These are phyloP conservation scores for Posidonia australis DNA, from an alignment of 106 monocot species.

Conservation along the genomic window DNA sequence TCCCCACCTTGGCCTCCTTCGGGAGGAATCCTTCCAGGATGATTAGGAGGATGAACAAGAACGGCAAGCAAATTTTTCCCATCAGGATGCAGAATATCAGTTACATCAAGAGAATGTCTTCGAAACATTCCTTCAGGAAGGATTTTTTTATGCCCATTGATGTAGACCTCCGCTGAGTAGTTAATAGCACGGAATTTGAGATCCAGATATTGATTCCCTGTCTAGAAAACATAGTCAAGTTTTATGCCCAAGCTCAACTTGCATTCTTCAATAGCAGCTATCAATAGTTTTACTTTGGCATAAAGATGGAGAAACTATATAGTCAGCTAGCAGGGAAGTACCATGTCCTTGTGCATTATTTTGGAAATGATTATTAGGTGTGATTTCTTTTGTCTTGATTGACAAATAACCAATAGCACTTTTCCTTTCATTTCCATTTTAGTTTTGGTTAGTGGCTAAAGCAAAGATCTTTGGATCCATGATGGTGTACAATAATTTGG, in stretches of 20 bases:
- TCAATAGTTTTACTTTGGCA: neutral
- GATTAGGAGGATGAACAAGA: conserved; percentile 92
- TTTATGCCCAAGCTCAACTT: neutral
- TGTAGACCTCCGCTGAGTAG: conserved; percentile 82
- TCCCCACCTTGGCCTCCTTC: conserved; percentile 98
- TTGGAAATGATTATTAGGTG: too few species aligned
- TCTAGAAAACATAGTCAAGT: conserved; percentile 18
- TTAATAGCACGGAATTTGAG: conserved; percentile 97
- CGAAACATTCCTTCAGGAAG: conserved; percentile 93
- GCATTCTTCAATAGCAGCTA: neutral
- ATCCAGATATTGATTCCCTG: conserved; percentile 62
- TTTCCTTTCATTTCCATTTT: too few species aligned
- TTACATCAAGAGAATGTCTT: conserved; percentile 79
- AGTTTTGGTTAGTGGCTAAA: too few species aligned
- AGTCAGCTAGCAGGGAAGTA: too few species aligned
- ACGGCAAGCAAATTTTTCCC: conserved; percentile 88
- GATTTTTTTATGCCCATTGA: conserved; percentile 74
- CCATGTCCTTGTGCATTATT: too few species aligned
- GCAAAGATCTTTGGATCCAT: too few species aligned
- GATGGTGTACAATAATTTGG: too few species aligned
- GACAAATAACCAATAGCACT: too few species aligned
- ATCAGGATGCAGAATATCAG: conserved; percentile 73
- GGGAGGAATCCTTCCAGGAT: conserved; percentile 87
- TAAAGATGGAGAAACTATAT: too few species aligned
- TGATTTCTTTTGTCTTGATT: too few species aligned